Evolutionary conservation across 75 land plant genomes (phyloP).

Genomic region (Cupressus sempervirens): DNA sequence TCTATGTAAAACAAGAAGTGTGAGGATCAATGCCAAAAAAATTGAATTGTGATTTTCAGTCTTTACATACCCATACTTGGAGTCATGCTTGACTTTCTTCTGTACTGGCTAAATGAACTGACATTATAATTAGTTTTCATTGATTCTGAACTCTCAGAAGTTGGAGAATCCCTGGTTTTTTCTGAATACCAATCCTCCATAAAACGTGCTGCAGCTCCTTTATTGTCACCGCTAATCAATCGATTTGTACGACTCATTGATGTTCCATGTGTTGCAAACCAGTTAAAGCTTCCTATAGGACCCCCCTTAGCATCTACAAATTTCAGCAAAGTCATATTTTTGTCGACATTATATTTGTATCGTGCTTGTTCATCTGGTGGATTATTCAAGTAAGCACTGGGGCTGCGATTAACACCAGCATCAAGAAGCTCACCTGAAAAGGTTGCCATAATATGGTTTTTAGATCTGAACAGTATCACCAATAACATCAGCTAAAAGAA

Average conservation of each 20-base stretch:
- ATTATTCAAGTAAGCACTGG: constrained; percentile 97
- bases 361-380: constrained; percentile 71
- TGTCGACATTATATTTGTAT: constrained; percentile 84
- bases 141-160: constrained; percentile 5
- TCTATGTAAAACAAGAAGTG: not conserved
- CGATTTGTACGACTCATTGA: constrained; percentile 94
- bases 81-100: constrained; percentile 53
- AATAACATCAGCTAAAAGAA: not conserved
- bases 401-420: constrained; percentile 94
- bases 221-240: constrained; percentile 96
- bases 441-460: not conserved
- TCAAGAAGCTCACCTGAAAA: constrained; percentile 82
- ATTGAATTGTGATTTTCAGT: not conserved
- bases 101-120: constrained; percentile 5
- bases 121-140: constrained; percentile 10
- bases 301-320: constrained; percentile 92
- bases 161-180: constrained; percentile 7
- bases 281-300: constrained; percentile 88
- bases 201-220: constrained; percentile 98
- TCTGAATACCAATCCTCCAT: constrained; percentile 96
- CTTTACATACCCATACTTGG: constrained; percentile 12
- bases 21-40: not conserved
- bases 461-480: not conserved
- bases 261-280: constrained; percentile 99
- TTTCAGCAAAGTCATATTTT: constrained; percentile 90